Evolutionary conservation across 139 green algal species (phyloP).

Genomic region (Chlorella sorokiniana): DNA sequence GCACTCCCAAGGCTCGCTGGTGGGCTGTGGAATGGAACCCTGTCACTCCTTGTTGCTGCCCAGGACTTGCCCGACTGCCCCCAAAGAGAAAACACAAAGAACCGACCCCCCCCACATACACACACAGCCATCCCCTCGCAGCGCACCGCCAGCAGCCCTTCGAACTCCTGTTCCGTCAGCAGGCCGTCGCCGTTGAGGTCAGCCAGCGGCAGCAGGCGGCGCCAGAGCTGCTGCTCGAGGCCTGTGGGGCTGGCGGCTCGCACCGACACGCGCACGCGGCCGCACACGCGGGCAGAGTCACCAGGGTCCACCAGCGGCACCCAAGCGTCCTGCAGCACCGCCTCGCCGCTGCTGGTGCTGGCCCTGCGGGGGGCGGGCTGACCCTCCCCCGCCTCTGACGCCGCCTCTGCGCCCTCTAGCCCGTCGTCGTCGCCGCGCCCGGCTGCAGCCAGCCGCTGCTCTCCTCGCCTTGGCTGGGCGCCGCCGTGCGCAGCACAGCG

Average conservation of each 20-base stretch:
- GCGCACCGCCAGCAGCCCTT: slow-evolving; percentile 35
- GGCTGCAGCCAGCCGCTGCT: too few relatives aligned
- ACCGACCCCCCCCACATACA: not conserved
- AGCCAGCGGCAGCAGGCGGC: slow-evolving; percentile 41
- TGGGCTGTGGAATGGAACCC: too few relatives aligned
- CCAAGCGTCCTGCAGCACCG: slow-evolving; percentile 11
- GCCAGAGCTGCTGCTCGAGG: slow-evolving; percentile 57
- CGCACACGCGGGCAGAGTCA: not conserved
- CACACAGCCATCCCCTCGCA: not conserved
- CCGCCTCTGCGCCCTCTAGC: too few relatives aligned
- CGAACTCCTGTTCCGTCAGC: slow-evolving; percentile 42
- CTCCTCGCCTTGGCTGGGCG: not conserved
- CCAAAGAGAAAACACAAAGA: not conserved
- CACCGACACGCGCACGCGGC: slow-evolving; percentile 30
- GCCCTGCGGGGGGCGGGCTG: too few relatives aligned
- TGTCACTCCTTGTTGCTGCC: too few relatives aligned
- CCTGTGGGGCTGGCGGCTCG: slow-evolving; percentile 23
- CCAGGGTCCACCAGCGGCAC: slow-evolving; percentile 38
- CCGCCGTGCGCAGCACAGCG: not conserved
- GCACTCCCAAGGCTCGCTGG: too few relatives aligned
- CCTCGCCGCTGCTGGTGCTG: not conserved
- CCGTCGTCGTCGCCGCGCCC: too few relatives aligned
- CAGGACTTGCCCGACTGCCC: too few relatives aligned
- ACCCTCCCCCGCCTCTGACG: not conserved
- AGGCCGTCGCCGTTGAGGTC: slow-evolving; percentile 45